Evolutionary conservation across 345 rosid genomes (phyloP).

Genomic region (Populus euphratica): DNA sequence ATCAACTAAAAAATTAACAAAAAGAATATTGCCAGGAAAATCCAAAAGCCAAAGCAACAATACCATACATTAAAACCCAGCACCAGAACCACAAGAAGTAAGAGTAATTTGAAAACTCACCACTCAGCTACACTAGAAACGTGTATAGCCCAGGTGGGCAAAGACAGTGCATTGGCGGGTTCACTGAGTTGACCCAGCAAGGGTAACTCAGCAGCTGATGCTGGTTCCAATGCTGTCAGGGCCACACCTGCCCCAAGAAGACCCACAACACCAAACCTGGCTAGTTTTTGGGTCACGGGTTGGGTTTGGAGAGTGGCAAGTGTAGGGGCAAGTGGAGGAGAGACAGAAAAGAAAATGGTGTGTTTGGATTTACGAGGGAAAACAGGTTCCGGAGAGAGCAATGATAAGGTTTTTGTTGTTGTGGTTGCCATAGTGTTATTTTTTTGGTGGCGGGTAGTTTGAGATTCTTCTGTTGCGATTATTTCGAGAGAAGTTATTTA

Average conservation of each 20-base stretch:
- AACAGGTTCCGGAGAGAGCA: slow-evolving; percentile 20
- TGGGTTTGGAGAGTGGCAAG: background rate
- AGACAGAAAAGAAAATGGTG: slow-evolving; percentile 6
- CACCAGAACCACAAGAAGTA: background rate
- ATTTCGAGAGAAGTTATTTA: background rate
- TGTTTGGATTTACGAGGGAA: slow-evolving; percentile 16
- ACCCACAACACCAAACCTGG: slow-evolving; percentile 24
- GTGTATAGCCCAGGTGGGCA: slow-evolving; percentile 93
- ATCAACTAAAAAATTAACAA: background rate
- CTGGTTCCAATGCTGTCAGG: slow-evolving; percentile 39
- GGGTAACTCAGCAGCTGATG: slow-evolving; percentile 48
- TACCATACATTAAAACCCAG: background rate
- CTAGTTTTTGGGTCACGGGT: slow-evolving; percentile 1
- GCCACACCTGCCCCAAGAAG: slow-evolving; percentile 58
- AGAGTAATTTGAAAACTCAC: slow-evolving; percentile 26
- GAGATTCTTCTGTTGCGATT: background rate
- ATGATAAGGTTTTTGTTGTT: slow-evolving; percentile 26
- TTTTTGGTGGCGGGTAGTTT: background rate
- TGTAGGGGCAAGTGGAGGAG: slow-evolving; percentile 10
- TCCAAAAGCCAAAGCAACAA: background rate
- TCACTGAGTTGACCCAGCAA: slow-evolving; percentile 55
- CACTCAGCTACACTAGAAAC: slow-evolving; percentile 92
- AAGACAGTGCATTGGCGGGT: slow-evolving; percentile 80
- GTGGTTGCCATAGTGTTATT: slow-evolving; percentile 39
- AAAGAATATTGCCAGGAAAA: background rate